Percentiles rank a stretch among this genome's conserved stretches.
Evolutionary conservation across 2,329 filamentous ascomycete genomes (phyloP).

Genomic region (Pyricularia grisea): DNA sequence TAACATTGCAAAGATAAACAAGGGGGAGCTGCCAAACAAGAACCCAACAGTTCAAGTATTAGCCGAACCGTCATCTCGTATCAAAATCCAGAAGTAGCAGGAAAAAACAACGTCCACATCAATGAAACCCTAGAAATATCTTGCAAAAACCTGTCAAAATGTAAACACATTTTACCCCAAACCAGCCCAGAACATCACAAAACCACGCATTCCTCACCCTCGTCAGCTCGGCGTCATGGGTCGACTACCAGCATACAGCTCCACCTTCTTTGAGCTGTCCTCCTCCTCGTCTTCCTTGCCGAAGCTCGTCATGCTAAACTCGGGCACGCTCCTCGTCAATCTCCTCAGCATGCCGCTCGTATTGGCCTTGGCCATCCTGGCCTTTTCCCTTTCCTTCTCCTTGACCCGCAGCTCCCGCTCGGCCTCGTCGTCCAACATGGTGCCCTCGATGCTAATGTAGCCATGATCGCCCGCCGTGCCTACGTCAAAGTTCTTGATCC

Average conservation of each 20-base stretch:
- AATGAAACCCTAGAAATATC: not conserved
- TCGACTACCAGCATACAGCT: slow-evolving; percentile 23
- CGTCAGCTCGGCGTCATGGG: slow-evolving; percentile 18
- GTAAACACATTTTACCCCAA: not conserved
- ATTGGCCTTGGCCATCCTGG: slow-evolving; percentile 26
- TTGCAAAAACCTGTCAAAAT: not conserved
- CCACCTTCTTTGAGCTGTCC: slow-evolving; percentile 21
- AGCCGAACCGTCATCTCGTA: too few relatives aligned
- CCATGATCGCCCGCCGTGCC: slow-evolving; percentile 65
- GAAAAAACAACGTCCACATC: not conserved
- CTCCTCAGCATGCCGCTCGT: slow-evolving; percentile 18
- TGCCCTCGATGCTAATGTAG: slow-evolving; percentile 79
- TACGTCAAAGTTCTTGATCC: slow-evolving; percentile 78
- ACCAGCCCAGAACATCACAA: not conserved
- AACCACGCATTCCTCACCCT: too few relatives aligned
- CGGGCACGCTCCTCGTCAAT: slow-evolving; percentile 30
- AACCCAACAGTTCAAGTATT: too few relatives aligned
- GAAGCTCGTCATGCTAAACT: slow-evolving; percentile 50
- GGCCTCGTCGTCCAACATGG: slow-evolving; percentile 62
- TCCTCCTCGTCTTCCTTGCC: slow-evolving; percentile 35
- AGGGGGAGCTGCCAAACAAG: too few relatives aligned
- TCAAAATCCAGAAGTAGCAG: not conserved
- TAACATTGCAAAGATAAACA: not conserved
- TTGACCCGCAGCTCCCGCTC: slow-evolving; percentile 51
- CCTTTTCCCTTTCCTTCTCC: slow-evolving; percentile 33